Percentiles rank a stretch among this genome's conserved stretches.
phyloP scores from a whole-genome alignment of 495 filamentous ascomycete species.

The Cladorrhinum samala region DNA sequence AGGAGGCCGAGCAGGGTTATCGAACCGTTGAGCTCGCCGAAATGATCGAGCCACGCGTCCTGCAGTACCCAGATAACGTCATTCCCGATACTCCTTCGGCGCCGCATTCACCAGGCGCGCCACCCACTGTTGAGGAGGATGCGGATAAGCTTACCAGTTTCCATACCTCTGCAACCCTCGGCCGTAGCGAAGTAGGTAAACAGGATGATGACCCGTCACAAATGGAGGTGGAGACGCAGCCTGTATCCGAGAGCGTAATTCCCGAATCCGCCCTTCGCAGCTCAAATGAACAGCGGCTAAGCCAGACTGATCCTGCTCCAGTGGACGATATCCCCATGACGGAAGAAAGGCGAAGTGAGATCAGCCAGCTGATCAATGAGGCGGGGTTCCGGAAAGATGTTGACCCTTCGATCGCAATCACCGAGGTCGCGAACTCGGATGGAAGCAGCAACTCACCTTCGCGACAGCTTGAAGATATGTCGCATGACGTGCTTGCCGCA shows the following conservation, averaged over 20 bases:
- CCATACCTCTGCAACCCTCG: conserved; percentile 11
- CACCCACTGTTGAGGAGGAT: neutral
- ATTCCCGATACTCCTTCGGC: neutral
- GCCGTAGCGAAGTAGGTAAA: conserved; percentile 9
- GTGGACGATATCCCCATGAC: conserved; percentile 10
- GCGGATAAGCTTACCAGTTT: neutral
- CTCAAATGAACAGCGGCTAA: neutral
- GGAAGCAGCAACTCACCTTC: conserved; percentile 24
- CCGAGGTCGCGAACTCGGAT: conserved; percentile 3
- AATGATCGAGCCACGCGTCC: conserved; percentile 40
- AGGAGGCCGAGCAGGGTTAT: conserved; percentile 27
- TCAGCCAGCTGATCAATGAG: conserved; percentile 20
- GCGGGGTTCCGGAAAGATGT: conserved; percentile 21
- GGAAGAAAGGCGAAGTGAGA: conserved; percentile 23
- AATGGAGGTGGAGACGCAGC: neutral
- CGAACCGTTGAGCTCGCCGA: conserved; percentile 32
- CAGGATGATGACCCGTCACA: neutral
- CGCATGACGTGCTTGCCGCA: conserved; percentile 8
- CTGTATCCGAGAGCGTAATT: conserved; percentile 13
- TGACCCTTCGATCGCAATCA: conserved; percentile 17
- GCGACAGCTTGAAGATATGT: conserved; percentile 21
- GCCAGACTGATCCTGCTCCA: neutral
- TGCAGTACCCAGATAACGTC: conserved; percentile 22
- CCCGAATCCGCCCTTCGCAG: conserved; percentile 12
- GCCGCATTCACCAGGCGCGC: neutral